A percentile compares a stretch with the other conserved stretches of the same genome.
phyloP scores from a whole-genome alignment of 345 rosid genomes.

The Kandelia obovata region DNA sequence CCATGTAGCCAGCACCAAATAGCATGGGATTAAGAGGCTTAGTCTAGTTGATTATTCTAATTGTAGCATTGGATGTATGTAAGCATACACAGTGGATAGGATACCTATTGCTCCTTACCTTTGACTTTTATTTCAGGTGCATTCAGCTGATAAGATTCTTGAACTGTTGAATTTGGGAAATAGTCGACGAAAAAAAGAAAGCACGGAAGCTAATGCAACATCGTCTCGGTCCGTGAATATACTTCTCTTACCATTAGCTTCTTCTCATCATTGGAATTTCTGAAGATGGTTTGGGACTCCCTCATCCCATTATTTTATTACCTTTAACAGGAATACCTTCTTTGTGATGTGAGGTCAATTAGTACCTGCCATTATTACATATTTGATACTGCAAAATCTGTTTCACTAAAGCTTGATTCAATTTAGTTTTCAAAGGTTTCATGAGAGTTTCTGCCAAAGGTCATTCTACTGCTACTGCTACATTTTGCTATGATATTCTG shows the following conservation, averaged over 20 bases:
- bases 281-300: not conserved
- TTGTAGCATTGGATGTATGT: not conserved
- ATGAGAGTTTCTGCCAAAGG: too few relatives aligned
- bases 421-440: too few relatives aligned
- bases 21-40: too few relatives aligned
- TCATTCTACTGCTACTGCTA: too few relatives aligned
- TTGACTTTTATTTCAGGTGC: constrained; percentile 50
- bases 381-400: not conserved
- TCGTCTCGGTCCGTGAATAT: constrained; percentile 66
- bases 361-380: not conserved
- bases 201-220: constrained; percentile 85
- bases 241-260: not conserved
- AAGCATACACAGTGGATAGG: not conserved
- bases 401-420: too few relatives aligned
- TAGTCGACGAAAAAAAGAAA: constrained; percentile 86
- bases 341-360: not conserved
- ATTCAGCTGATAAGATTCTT: constrained; percentile 84
- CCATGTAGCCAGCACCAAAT: too few relatives aligned
- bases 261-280: not conserved
- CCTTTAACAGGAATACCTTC: not conserved
- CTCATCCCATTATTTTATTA: not conserved
- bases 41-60: too few relatives aligned
- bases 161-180: constrained; percentile 90
- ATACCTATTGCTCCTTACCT: constrained; percentile 10
- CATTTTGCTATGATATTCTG: too few relatives aligned